Percentiles rank a stretch among this genome's conserved stretches.
Evolutionary conservation across 805 yeast genomes (phyloP).

Genomic region (Blastobotrys attinorum): DNA sequence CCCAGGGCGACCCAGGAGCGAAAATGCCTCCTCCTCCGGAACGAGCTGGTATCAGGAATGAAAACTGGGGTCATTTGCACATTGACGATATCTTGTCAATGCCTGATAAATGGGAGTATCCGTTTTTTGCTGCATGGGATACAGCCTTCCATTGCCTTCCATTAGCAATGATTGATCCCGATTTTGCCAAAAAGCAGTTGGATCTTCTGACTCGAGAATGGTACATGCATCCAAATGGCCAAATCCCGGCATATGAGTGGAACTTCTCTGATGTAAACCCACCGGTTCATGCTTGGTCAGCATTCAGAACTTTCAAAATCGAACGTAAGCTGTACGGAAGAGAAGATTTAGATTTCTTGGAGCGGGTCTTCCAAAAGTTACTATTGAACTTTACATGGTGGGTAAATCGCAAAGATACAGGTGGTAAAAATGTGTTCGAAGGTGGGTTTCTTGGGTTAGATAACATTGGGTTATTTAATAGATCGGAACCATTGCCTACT

Average conservation of each 20-base stretch:
- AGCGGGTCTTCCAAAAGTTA: slow-evolving; percentile 86
- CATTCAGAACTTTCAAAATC: slow-evolving; percentile 77
- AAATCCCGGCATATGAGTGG: slow-evolving; percentile 96
- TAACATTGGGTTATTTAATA: slow-evolving; percentile 85
- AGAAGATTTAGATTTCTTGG: slow-evolving; percentile 75
- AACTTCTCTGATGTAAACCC: slow-evolving; percentile 94
- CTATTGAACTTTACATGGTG: slow-evolving; percentile 92
- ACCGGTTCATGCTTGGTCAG: slow-evolving; percentile 96
- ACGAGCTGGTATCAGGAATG: slow-evolving; percentile 80
- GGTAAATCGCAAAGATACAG: slow-evolving; percentile 85
- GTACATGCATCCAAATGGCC: slow-evolving; percentile 99
- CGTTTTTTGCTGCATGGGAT: slow-evolving; percentile 96
- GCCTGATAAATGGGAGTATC: slow-evolving; percentile 96
- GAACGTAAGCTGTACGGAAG: slow-evolving; percentile 80
- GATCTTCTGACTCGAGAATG: slow-evolving; percentile 84
- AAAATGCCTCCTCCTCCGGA: slow-evolving; percentile 68
- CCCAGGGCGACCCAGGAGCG: slow-evolving; percentile 70
- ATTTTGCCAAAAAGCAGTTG: slow-evolving; percentile 80
- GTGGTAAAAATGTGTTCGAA: slow-evolving; percentile 84
- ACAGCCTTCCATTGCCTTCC: slow-evolving; percentile 94
- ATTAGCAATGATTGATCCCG: slow-evolving; percentile 87
- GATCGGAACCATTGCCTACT: slow-evolving; percentile 89
- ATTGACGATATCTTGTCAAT: slow-evolving; percentile 80
- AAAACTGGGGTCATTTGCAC: slow-evolving; percentile 83
- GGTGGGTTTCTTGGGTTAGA: slow-evolving; percentile 93